Conservation (phyloP, 306 rosid genomes). For the Citrullus colocynthis region DNA sequence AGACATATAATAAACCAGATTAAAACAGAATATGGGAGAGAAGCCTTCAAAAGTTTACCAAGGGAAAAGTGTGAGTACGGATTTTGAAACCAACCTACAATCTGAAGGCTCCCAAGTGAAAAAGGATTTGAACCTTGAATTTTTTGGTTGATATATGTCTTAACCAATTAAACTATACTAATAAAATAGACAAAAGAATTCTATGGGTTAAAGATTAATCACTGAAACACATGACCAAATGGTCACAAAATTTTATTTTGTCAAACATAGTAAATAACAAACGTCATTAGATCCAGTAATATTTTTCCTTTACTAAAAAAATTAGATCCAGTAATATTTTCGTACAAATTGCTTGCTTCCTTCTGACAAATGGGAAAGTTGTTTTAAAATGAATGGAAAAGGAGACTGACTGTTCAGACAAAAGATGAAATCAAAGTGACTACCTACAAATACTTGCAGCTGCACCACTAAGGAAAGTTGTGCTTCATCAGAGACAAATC, state of each 20-base stretch:
- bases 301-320: background rate
- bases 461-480: background rate
- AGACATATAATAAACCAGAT: background rate
- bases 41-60: no score
- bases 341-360: background rate
- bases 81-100: no score
- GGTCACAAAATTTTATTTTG: background rate
- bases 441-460: background rate
- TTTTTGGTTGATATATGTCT: no score
- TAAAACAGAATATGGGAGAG: background rate
- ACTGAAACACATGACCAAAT: no score
- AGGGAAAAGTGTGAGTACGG: no score
- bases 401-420: background rate
- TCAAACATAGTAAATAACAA: background rate
- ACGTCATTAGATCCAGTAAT: no score
- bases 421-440: background rate
- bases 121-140: no score
- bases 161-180: no score
- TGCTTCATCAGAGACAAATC: no score
- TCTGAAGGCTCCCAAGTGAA: no score
- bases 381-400: background rate
- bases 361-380: background rate
- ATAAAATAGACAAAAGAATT: no score
- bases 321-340: background rate
- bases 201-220: no score